Percentiles rank a stretch among this genome's conserved stretches.
These are phyloP conservation scores for Planoprotostelium fungivorum DNA, from an alignment of 78 protist species.

Conservation along the genomic window DNA sequence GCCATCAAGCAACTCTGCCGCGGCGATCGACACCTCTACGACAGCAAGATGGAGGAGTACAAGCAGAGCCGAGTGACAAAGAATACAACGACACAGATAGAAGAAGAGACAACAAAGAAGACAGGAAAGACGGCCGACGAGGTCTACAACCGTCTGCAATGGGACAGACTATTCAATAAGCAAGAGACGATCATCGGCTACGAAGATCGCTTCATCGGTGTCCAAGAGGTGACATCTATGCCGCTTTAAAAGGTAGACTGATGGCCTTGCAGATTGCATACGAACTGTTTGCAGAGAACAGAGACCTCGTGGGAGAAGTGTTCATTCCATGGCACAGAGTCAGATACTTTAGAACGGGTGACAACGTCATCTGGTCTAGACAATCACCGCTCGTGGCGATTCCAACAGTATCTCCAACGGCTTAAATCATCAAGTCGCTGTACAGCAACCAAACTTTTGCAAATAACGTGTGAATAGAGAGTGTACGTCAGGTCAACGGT, in stretches of 20 bases:
- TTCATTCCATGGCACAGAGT: constrained; percentile 1
- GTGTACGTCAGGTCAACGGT: too few species aligned
- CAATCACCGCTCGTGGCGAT: too few species aligned
- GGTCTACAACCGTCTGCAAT: background rate
- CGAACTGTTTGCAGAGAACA: background rate
- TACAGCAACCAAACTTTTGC: too few species aligned
- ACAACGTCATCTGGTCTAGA: background rate
- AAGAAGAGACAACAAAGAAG: background rate
- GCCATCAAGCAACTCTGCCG: background rate
- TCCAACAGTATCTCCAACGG: too few species aligned
- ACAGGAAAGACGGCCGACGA: background rate
- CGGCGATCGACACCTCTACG: background rate
- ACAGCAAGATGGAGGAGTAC: background rate
- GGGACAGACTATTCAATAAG: background rate
- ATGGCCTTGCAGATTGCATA: background rate
- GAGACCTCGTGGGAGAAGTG: background rate
- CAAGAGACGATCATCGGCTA: background rate
- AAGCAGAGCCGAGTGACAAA: background rate
- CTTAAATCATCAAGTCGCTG: too few species aligned
- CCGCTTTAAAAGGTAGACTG: background rate
- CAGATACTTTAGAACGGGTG: background rate
- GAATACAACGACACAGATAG: background rate
- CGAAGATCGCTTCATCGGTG: background rate
- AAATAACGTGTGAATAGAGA: too few species aligned
- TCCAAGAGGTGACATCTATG: background rate